Evolutionary conservation across 2,329 filamentous ascomycete species (phyloP), one percentile per base, ranked within the genome.

Genomic region (Calonectria pauciramosa): DNA sequence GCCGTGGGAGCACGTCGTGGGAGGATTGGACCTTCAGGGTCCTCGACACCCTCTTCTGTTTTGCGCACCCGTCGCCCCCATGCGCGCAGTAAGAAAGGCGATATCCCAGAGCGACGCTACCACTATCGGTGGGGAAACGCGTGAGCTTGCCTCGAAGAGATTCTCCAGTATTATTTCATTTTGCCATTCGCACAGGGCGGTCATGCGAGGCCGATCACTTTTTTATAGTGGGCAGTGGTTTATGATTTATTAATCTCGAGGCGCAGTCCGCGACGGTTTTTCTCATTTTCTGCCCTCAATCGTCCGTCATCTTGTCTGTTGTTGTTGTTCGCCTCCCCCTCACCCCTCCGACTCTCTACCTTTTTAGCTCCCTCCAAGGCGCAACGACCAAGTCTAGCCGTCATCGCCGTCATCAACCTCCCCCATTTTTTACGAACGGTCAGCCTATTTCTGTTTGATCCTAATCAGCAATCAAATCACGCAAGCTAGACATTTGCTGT

Each of bases 71-170:
- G 51, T 14, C 32, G n/a, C 60, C 52, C 34, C 73, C 70, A 49
- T 26, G n/a, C 23, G 5, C 11, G 23, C 56, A 63, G 10, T 3
- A 16, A 20, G 20, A 73, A 73, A 69, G 75, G 72, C 77, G 60
- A 51, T 67, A 59, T 72, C 73, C 75, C 73, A 73, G 72, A 71
- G 63, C 73, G 69, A 56, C 72, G 68, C 72, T 65, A 71, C 60
- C 44, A 47, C 41, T 64, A 72, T 79, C 78, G 71, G 79, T 81
- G 78, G 79, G 77, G 79, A 81, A 81, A 79, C 76, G 79, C 79
- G 78, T 81, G 79, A 80, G 79, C 71, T 78, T 34, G 72, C 70
- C 77, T 68, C 73, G 70, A 75, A 75, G 41, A 67, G 14, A 49
- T 70, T 26, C 51, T 44, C 32, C 47, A 36, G 36, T 68, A 13